These are phyloP conservation scores for Melampsora americana DNA, from an alignment of 1,284 basidiomycete genomes.

Conservation along the genomic window DNA sequence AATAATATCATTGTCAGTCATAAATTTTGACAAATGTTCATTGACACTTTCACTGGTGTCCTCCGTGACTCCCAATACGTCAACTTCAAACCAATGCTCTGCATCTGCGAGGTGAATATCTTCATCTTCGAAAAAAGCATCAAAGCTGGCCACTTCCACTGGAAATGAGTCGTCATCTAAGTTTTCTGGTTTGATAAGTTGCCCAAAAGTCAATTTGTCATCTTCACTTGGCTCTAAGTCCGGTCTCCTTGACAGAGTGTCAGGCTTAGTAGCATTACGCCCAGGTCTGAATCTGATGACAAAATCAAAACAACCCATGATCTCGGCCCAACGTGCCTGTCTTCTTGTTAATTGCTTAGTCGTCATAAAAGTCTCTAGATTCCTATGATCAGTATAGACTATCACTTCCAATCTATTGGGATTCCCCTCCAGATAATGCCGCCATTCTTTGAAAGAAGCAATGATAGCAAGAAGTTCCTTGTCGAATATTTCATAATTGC, in stretches of 20 bases:
- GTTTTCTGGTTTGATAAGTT: not conserved
- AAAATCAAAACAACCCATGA: not conserved
- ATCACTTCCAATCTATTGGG: not conserved
- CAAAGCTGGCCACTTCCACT: not conserved
- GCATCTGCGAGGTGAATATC: not conserved
- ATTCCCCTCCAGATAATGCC: not conserved
- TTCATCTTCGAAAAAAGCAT: not conserved
- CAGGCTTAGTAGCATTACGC: not conserved
- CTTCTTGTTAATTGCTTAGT: not conserved
- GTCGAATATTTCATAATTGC: not conserved
- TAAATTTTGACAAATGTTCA: too few relatives aligned
- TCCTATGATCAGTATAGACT: not conserved
- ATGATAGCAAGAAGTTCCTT: not conserved
- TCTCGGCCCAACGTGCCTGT: not conserved
- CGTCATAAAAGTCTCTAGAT: not conserved
- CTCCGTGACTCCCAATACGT: not conserved
- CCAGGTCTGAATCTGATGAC: not conserved
- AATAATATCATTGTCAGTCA: too few relatives aligned
- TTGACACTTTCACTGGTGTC: not conserved
- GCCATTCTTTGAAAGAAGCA: not conserved
- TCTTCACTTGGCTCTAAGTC: not conserved
- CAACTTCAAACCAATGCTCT: not conserved
- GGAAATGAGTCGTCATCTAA: not conserved
- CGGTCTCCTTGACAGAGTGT: not conserved
- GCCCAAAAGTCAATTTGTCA: slow-evolving; percentile 1